Evolutionary conservation across 495 filamentous ascomycete species (phyloP).

Genomic region (Hypoxylon perforatum): DNA sequence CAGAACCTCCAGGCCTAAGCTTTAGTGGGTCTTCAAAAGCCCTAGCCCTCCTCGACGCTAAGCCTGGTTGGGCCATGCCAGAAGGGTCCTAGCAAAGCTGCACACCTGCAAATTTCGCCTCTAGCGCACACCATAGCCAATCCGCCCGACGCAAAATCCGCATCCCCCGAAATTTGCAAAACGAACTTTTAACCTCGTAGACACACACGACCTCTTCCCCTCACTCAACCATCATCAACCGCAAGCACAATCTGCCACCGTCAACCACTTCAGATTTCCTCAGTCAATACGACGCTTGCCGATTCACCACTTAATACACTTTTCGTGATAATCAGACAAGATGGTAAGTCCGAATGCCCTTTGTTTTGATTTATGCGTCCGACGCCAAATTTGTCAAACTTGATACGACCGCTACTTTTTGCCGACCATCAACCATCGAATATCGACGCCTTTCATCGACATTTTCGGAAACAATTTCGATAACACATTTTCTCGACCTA

Average conservation of each 20-base stretch:
- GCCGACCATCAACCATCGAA: constrained; percentile 10
- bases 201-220: constrained; percentile 47
- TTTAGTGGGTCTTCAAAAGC: constrained; percentile 35
- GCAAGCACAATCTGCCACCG: constrained; percentile 60
- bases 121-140: constrained; percentile 30
- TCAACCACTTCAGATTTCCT: constrained; percentile 50
- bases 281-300: constrained; percentile 59
- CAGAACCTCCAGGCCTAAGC: not conserved
- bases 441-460: not conserved
- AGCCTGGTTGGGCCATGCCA: constrained; percentile 33
- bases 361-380: constrained; percentile 35
- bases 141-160: constrained; percentile 43
- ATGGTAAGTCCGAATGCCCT: constrained; percentile 62
- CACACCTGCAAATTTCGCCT: constrained; percentile 31
- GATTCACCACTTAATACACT: constrained; percentile 51
- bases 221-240: constrained; percentile 45
- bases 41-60: constrained; percentile 49
- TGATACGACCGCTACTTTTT: constrained; percentile 11
- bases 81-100: constrained; percentile 24
- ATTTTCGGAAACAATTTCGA: constrained; percentile 3
- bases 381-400: constrained; percentile 13
- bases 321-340: constrained; percentile 59
- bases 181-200: constrained; percentile 43
- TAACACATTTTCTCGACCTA: not conserved
- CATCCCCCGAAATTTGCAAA: constrained; percentile 44